These are phyloP conservation scores for Exophiala xenobiotica DNA, from an alignment of 2,329 filamentous ascomycete genomes.

Conservation along the genomic window DNA sequence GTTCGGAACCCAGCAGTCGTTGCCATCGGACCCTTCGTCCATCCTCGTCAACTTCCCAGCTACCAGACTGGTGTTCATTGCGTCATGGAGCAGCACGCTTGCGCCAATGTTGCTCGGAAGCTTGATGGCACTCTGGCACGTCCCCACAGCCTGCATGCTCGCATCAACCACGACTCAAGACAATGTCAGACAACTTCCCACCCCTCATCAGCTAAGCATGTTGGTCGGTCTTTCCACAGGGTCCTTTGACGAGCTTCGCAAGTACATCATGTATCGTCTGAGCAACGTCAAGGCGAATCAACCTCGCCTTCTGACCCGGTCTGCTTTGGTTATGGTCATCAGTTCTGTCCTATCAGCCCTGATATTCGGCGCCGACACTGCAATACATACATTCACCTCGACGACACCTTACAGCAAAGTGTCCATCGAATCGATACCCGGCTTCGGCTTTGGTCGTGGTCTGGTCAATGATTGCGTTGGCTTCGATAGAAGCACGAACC, in stretches of 20 bases:
- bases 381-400: conserved; percentile 21
- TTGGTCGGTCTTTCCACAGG: conserved; percentile 19
- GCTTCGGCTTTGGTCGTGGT: conserved; percentile 14
- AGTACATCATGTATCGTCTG: conserved; percentile 17
- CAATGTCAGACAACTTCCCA: too few relatives aligned
- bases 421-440: neutral
- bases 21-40: too few relatives aligned
- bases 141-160: too few relatives aligned
- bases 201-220: conserved; percentile 23
- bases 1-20: too few relatives aligned
- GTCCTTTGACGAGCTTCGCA: conserved; percentile 18
- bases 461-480: conserved; percentile 21
- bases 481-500: conserved; percentile 13
- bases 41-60: too few relatives aligned
- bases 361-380: conserved; percentile 20
- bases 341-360: conserved; percentile 10
- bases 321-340: conserved; percentile 15
- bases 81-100: too few relatives aligned
- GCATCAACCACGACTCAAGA: too few relatives aligned
- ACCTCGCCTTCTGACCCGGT: conserved; percentile 12
- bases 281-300: conserved; percentile 6
- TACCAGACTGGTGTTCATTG: too few relatives aligned
- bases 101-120: too few relatives aligned
- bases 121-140: too few relatives aligned
- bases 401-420: conserved; percentile 15